Evolutionary conservation across 805 yeast genomes (phyloP), one percentile per base, ranked within the genome.

Genomic region (Naumovozyma dairenensis): DNA sequence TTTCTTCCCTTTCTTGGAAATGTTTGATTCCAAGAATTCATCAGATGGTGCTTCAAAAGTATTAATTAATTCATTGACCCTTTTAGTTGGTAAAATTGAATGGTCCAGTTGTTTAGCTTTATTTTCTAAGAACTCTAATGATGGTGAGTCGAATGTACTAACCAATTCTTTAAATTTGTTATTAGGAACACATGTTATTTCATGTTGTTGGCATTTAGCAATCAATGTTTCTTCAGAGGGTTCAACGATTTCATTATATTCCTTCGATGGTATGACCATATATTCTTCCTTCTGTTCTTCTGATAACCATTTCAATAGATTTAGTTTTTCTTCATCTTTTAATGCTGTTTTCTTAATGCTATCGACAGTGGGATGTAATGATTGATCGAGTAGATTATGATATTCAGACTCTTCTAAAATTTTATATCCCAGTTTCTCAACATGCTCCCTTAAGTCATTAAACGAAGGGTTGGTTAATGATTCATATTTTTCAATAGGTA

Each of bases 41-140:
- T 22, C 19, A 8, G 29, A 6, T 16, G 37, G 37, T 28, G 31
- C 16, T 28, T 28, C 24, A 9, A 28, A 28, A 12, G 18, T 27
- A 16, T 28, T 21, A 22, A 21, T 17, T 14, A 24, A 24, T 8
- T 24, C 13, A 12, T 10, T 12, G 13, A 24, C 26, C n/a, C 13
- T 24, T 24, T 6, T 6, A 15, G 29, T 28, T 6, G 15, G 16
- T n/a, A 25, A n/a, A 25, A 34, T 21, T 18, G 16, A 4, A 13
- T 18, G 19, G 14, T 25, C 15, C 22, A 24, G 16, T 25, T 19
- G 18, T 8, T 44, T 29, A 4, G 59, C 58, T n/a, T 48, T 53
- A 14, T 45, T 42, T 16, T 39, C 46, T 26, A 59, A 36, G 16
- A 49, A 43, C 4, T 48, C 46, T 5, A 55, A 19, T 2, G 45